phyloP scores from a whole-genome alignment of 495 filamentous ascomycete genomes.

The Penicillium macrosclerotiorum region DNA sequence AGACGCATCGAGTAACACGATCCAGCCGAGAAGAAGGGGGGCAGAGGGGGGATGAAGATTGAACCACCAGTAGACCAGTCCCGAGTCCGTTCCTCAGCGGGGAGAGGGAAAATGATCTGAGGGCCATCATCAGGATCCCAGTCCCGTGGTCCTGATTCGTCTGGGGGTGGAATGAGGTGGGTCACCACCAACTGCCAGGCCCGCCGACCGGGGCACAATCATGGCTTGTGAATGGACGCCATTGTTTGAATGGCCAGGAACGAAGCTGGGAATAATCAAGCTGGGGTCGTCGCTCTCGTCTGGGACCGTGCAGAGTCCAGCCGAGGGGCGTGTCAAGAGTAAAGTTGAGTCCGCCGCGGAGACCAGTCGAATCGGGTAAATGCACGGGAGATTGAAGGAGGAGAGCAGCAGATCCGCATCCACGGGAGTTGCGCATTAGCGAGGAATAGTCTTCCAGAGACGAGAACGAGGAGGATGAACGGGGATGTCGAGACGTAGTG shows the following conservation, averaged over 20 bases:
- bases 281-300: too few species aligned
- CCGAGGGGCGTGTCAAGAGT: not conserved
- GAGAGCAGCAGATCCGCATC: not conserved
- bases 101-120: too few species aligned
- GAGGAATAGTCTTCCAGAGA: too few species aligned
- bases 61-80: not conserved
- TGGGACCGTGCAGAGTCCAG: slow-evolving; percentile 1
- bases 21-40: not conserved
- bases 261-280: not conserved
- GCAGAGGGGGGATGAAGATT: not conserved
- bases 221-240: too few species aligned
- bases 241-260: too few species aligned
- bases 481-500: too few species aligned
- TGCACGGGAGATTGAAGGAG: slow-evolving; percentile 15
- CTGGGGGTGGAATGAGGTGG: too few species aligned
- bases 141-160: too few species aligned
- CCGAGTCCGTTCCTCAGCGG: not conserved
- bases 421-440: not conserved
- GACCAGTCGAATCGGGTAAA: slow-evolving; percentile 27
- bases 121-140: too few species aligned
- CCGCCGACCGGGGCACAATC: too few species aligned
- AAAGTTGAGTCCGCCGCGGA: not conserved
- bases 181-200: too few species aligned
- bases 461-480: too few species aligned
- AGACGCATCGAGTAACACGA: slow-evolving; percentile 4